These are phyloP conservation scores for Starmerella apicola DNA, from an alignment of 805 yeast species.

Conservation along the genomic window DNA sequence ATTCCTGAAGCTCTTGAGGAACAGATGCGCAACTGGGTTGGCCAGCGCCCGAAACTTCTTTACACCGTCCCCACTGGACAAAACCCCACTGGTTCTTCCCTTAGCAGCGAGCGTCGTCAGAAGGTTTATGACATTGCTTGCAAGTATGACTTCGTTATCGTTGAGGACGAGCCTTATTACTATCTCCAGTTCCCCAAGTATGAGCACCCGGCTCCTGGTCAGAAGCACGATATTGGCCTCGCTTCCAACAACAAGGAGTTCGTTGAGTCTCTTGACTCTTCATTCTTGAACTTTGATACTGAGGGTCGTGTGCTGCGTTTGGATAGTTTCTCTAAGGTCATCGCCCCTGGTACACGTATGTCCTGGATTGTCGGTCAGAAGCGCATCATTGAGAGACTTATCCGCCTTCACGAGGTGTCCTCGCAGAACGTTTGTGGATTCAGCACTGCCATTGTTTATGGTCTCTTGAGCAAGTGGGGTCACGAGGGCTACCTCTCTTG, in stretches of 20 bases:
- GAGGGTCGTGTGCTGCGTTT: conserved; percentile 86
- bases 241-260: conserved; percentile 49
- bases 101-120: conserved; percentile 63
- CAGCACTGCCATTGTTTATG: conserved; percentile 56
- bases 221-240: conserved; percentile 20
- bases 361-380: conserved; percentile 82
- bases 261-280: conserved; percentile 53
- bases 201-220: conserved; percentile 28
- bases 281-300: conserved; percentile 60
- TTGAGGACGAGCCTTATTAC: conserved; percentile 97
- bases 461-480: conserved; percentile 75
- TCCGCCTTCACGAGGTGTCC: conserved; percentile 67
- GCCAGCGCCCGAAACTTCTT: conserved; percentile 54
- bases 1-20: conserved; percentile 56
- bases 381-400: conserved; percentile 47
- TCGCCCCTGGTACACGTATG: conserved; percentile 81
- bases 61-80: conserved; percentile 95
- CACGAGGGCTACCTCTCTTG: conserved; percentile 80
- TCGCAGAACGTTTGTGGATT: conserved; percentile 75
- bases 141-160: conserved; percentile 71
- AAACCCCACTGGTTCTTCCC: conserved; percentile 90
- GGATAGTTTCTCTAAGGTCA: conserved; percentile 81
- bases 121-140: conserved; percentile 65
- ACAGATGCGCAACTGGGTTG: conserved; percentile 55
- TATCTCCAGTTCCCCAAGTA: conserved; percentile 86